Evolutionary conservation across 148 eudicot species (phyloP).

Genomic region (Chenopodium suecicum): DNA sequence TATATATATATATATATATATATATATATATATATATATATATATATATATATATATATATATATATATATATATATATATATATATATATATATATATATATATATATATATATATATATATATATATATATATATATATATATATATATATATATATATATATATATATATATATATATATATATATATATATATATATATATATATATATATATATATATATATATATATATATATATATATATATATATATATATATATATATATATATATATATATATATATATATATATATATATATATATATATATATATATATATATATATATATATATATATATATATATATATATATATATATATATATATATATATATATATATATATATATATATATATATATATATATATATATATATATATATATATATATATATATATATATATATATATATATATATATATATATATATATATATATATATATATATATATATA

Average conservation of each 20-base stretch:
- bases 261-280: not conserved
- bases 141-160: not conserved
- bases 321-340: not conserved
- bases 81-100: not conserved
- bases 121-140: too few species aligned
- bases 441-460: not conserved
- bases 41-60: not conserved
- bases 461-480: not conserved
- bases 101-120: not conserved
- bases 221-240: not conserved
- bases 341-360: not conserved
- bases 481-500: too few species aligned
- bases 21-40: not conserved
- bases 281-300: not conserved
- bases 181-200: too few species aligned
- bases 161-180: not conserved
- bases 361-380: too few species aligned
- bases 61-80: too few species aligned
- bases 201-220: not conserved
- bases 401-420: not conserved
- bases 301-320: too few species aligned
- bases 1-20: too few species aligned
- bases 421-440: too few species aligned
- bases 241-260: too few species aligned
- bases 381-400: not conserved